Base-by-base conservation (phyloP, 345 rosid species). In the Anastatica hierochuntica region DNA sequence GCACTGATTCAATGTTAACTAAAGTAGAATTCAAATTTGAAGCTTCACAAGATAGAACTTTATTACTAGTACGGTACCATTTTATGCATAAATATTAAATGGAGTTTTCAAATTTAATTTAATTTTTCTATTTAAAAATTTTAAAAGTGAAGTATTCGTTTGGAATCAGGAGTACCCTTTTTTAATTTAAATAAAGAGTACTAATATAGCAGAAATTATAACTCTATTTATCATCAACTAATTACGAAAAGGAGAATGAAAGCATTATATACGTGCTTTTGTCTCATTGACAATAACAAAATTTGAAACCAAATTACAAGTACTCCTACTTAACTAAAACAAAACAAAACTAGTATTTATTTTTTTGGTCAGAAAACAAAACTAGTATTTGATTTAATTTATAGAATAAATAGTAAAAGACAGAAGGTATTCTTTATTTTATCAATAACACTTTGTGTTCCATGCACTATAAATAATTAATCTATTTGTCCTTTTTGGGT, bases 291-390 rank as follows among this genome's bases (percentile, higher is more conserved):
- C n/a, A n/a, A n/a, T n/a, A n/a, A n/a, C n/a, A n/a, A n/a, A n/a
- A n/a, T n/a, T n/a, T n/a, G n/a, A n/a, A n/a, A n/a, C n/a, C n/a
- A n/a, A n/a, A n/a, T n/a, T n/a, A n/a, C n/a, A n/a, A n/a, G n/a
- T n/a, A n/a, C n/a, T n/a, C n/a, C n/a, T 24, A 24, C 27, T 24
- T 24, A 7, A 24, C 27, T 24, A 24, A 24, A n/a, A n/a, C 6
- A 3, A 24, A 24, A 24, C 6, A 24, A 24, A 24, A 24, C 3
- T 4, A 24, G 27, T 3, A 24, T 24, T 4, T 24, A 46, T 2
- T 23, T 18, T 20, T 54, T 55, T n/a, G n/a, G n/a, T n/a, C n/a
- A n/a, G n/a, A 56, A 63, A 63, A 63, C 62, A 47, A 63, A 46
- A 12, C 49, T 54, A 46, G 8, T 29, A 46, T 37, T 14, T 38